Conservation (phyloP, 306 rosid genomes). For the Amphicarpaea edgeworthii region DNA sequence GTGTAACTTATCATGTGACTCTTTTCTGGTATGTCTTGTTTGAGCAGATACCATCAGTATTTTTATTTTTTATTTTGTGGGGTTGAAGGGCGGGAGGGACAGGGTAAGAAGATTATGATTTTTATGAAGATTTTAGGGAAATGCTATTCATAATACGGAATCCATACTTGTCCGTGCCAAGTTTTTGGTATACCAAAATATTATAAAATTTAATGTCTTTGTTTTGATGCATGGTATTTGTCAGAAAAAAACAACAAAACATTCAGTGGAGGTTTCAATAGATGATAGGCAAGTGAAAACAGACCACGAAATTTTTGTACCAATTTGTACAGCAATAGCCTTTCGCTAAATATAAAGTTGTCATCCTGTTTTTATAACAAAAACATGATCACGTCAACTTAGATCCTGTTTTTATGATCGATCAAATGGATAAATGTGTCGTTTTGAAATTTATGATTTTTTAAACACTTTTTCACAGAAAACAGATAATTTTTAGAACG, state of each 20-base stretch:
- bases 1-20: conserved; percentile 37
- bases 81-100: background rate
- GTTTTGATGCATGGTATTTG: background rate
- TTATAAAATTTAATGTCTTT: background rate
- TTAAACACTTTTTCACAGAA: background rate
- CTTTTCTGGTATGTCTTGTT: background rate
- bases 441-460: background rate
- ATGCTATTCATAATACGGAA: background rate
- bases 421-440: background rate
- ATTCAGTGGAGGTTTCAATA: background rate
- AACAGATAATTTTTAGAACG: background rate
- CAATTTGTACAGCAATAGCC: background rate
- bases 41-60: background rate
- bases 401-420: background rate
- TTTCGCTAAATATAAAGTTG: background rate
- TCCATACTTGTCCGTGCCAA: background rate
- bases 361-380: background rate
- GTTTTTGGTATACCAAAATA: background rate
- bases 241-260: background rate
- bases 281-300: background rate
- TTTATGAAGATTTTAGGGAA: background rate
- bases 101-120: background rate
- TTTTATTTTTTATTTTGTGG: background rate
- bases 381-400: background rate
- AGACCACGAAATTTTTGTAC: background rate